A percentile compares a stretch with the other conserved stretches of the same genome.
Conservation (phyloP, 257 asterid species). For the Galeopsis tetrahit region DNA sequence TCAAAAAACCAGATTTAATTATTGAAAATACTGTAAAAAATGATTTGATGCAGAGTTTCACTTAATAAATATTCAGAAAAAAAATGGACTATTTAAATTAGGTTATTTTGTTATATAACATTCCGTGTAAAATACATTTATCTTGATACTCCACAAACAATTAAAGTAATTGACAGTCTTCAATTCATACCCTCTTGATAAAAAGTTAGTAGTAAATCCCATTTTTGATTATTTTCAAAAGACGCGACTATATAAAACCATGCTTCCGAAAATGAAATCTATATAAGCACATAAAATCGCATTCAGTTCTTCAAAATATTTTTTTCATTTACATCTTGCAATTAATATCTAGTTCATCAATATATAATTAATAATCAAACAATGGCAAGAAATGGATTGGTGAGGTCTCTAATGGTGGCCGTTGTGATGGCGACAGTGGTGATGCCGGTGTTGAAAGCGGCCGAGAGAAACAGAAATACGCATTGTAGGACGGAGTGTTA, state of each 20-base stretch:
- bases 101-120: too few relatives aligned
- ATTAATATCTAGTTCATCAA: not conserved
- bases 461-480: conserved; percentile 29
- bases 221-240: not conserved
- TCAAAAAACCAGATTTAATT: not conserved
- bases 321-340: not conserved
- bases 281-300: not conserved
- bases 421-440: not conserved
- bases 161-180: too few relatives aligned
- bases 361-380: too few relatives aligned
- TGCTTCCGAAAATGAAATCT: not conserved
- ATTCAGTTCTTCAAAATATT: not conserved
- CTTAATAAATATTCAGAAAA: not conserved
- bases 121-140: not conserved
- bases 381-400: conserved; percentile 16
- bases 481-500: conserved; percentile 49
- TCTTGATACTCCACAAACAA: too few relatives aligned
- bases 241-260: conserved; percentile 12
- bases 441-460: conserved; percentile 17
- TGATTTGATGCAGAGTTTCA: not conserved
- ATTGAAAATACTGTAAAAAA: not conserved
- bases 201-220: not conserved
- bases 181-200: not conserved
- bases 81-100: not conserved
- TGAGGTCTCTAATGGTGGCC: conserved; percentile 1